Percentiles rank a stretch among this genome's conserved stretches.
phyloP scores from a whole-genome alignment of 1,139 yeast species.

The Candida dubliniensis region DNA sequence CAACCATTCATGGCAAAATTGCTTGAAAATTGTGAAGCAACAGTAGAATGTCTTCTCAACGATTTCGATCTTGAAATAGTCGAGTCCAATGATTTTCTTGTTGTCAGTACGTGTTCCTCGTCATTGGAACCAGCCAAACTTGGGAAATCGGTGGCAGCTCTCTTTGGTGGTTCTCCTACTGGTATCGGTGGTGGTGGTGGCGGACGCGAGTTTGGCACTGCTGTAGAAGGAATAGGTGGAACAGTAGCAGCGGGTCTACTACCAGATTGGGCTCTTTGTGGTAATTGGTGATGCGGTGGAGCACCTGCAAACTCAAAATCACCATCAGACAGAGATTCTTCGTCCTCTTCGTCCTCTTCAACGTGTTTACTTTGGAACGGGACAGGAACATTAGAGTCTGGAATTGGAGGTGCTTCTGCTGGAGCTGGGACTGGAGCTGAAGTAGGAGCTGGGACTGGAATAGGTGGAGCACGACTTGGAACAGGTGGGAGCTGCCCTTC shows the following conservation, averaged over 20 bases:
- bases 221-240: constrained; percentile 20
- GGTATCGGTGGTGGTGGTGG: constrained; percentile 14
- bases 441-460: neutral
- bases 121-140: constrained; percentile 19
- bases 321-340: constrained; percentile 10
- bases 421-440: neutral
- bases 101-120: constrained; percentile 10
- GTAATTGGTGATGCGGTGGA: constrained; percentile 8
- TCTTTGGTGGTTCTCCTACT: constrained; percentile 12
- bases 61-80: constrained; percentile 19
- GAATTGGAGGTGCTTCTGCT: neutral
- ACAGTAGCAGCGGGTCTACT: constrained; percentile 1
- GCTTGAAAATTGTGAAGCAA: constrained; percentile 8
- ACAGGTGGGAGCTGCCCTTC: constrained; percentile 5
- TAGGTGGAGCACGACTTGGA: constrained; percentile 2
- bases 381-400: neutral
- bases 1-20: constrained; percentile 33
- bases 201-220: neutral
- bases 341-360: constrained; percentile 9
- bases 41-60: constrained; percentile 21
- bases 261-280: constrained; percentile 2
- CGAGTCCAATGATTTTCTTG: constrained; percentile 14
- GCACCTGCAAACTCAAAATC: constrained; percentile 15
- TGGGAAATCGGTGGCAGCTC: constrained; percentile 27
- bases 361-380: neutral